Evolutionary conservation across 2,329 filamentous ascomycete genomes (phyloP).

Genomic region (Biscogniauxia mediterranea): DNA sequence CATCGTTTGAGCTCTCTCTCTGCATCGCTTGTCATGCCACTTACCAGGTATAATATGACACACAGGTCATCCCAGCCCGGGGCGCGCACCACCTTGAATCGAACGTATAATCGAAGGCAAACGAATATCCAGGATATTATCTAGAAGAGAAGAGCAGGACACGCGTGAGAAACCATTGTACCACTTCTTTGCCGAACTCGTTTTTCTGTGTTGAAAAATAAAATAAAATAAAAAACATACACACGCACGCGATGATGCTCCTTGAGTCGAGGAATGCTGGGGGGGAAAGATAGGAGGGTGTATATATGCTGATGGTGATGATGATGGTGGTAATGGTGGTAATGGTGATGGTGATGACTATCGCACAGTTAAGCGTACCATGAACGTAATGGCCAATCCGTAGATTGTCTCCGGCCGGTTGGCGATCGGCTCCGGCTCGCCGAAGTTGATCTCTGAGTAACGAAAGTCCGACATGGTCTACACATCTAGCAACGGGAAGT

Average conservation of each 20-base stretch:
- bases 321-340: no score
- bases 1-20: no score
- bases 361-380: conserved; percentile 19
- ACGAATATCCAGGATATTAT: conserved; percentile 31
- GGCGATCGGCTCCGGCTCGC: conserved; percentile 30
- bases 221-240: background rate
- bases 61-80: conserved; percentile 30
- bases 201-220: no score
- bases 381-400: conserved; percentile 30
- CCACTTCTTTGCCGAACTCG: no score
- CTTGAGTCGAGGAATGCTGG: background rate
- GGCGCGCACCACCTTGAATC: conserved; percentile 22
- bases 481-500: background rate
- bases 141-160: conserved; percentile 16
- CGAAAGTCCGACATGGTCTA: conserved; percentile 24
- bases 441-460: conserved; percentile 23
- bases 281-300: background rate
- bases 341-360: no score
- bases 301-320: no score
- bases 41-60: conserved; percentile 25
- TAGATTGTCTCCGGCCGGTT: conserved; percentile 30
- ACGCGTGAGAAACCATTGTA: conserved; percentile 7
- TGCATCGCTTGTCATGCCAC: background rate
- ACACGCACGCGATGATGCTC: background rate
- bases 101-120: conserved; percentile 27